These are phyloP conservation scores for Aspergillus avenaceus DNA, from an alignment of 495 filamentous ascomycete species.

Conservation along the genomic window DNA sequence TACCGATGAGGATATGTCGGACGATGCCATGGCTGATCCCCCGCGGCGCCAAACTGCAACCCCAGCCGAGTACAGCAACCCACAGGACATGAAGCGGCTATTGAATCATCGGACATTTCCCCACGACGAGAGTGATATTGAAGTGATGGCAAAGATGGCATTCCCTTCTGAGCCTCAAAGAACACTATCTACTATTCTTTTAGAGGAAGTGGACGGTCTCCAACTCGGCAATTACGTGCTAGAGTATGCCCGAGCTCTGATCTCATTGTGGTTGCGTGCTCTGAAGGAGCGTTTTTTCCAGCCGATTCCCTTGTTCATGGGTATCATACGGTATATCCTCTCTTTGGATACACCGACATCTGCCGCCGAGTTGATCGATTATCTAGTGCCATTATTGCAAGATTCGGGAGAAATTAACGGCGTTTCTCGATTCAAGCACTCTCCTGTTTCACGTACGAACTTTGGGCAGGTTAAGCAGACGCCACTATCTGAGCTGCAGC, in stretches of 20 bases:
- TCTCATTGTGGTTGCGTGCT: slow-evolving; percentile 59
- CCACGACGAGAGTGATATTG: slow-evolving; percentile 50
- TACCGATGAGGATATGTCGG: slow-evolving; percentile 15
- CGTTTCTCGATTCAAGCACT: slow-evolving; percentile 48
- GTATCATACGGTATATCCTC: slow-evolving; percentile 52
- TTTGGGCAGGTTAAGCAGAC: slow-evolving; percentile 36
- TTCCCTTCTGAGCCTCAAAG: slow-evolving; percentile 53
- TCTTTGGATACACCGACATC: slow-evolving; percentile 41
- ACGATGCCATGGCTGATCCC: slow-evolving; percentile 15
- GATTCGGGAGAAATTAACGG: slow-evolving; percentile 54
- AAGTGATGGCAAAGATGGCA: slow-evolving; percentile 41
- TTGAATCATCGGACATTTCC: slow-evolving; percentile 51
- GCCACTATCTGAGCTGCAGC: slow-evolving; percentile 40
- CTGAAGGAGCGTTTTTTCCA: slow-evolving; percentile 55
- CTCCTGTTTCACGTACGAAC: slow-evolving; percentile 36
- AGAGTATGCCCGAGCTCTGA: slow-evolving; percentile 49
- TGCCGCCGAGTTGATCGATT: slow-evolving; percentile 45
- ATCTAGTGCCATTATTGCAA: slow-evolving; percentile 52
- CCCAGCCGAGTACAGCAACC: slow-evolving; percentile 6
- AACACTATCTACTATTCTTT: slow-evolving; percentile 53
- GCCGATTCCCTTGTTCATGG: slow-evolving; percentile 56
- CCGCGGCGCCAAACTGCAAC: background rate
- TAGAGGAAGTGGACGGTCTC: slow-evolving; percentile 46
- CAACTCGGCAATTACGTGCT: slow-evolving; percentile 44
- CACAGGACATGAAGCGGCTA: slow-evolving; percentile 52